Conservation (phyloP, 306 rosid species). For the Cyclanthera cordifolia region DNA sequence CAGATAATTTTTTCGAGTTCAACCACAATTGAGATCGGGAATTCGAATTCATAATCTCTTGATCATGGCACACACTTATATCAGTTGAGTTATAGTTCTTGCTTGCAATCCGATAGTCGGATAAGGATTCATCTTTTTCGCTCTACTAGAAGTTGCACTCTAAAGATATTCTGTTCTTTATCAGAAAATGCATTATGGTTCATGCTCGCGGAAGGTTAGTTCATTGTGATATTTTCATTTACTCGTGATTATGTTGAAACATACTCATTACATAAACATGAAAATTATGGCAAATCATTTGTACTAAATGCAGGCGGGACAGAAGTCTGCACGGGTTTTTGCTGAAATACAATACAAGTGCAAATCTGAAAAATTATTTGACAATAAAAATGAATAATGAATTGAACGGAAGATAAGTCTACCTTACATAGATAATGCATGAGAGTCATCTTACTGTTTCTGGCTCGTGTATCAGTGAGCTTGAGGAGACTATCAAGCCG, state of each 20-base stretch:
- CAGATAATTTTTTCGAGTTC: no score
- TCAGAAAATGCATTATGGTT: not conserved
- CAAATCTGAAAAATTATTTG: not conserved
- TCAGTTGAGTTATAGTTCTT: no score
- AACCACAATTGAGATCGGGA: no score
- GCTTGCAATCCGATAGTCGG: no score
- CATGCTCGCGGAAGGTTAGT: not conserved
- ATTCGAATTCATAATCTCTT: no score
- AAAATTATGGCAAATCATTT: not conserved
- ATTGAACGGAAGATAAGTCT: constrained; percentile 17
- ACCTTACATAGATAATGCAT: constrained; percentile 99
- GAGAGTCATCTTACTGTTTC: constrained; percentile 90
- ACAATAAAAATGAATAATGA: not conserved
- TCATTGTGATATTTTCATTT: not conserved
- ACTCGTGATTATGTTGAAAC: not conserved
- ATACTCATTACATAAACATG: not conserved
- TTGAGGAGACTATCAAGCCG: constrained; percentile 95
- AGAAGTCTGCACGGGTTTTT: not conserved
- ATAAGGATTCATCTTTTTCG: no score
- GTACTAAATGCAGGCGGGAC: not conserved
- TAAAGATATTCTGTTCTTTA: not conserved
- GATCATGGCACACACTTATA: no score
- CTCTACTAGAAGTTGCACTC: no score
- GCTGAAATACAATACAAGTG: not conserved
- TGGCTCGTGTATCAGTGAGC: constrained; percentile 84